Conservation (phyloP, 495 filamentous ascomycete species). For the Penicillium riverlandense region DNA sequence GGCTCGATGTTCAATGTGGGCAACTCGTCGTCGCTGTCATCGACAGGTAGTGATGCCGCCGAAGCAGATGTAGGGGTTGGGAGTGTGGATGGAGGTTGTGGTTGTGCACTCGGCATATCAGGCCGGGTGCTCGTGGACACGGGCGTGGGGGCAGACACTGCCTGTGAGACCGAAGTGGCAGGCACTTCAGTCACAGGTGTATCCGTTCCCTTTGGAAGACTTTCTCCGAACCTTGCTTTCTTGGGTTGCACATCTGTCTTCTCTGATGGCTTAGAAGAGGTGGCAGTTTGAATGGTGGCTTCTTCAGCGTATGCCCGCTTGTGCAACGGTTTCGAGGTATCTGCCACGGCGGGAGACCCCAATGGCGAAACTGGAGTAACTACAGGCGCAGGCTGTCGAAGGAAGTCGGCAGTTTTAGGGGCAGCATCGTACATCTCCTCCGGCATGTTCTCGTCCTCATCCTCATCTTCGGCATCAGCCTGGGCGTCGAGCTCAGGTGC, state of each 20-base stretch:
- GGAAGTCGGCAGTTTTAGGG: constrained; percentile 17
- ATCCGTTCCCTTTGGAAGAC: neutral
- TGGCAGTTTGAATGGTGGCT: constrained; percentile 2
- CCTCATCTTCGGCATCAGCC: constrained; percentile 27
- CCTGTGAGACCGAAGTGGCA: neutral
- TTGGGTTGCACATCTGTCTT: constrained; percentile 18
- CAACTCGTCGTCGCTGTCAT: constrained; percentile 44
- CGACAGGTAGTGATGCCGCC: constrained; percentile 13
- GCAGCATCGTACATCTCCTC: constrained; percentile 7
- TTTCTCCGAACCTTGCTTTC: constrained; percentile 26
- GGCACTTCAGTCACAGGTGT: constrained; percentile 1
- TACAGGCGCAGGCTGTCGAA: constrained; percentile 16
- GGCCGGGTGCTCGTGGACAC: neutral
- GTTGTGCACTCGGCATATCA: constrained; percentile 5
- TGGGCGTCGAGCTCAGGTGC: constrained; percentile 21
- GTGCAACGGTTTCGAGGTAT: constrained; percentile 9
- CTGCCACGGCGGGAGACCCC: constrained; percentile 1
- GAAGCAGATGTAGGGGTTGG: constrained; percentile 3
- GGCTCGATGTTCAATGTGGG: constrained; percentile 41
- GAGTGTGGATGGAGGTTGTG: constrained; percentile 4
- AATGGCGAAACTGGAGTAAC: constrained; percentile 10
- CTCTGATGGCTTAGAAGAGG: neutral
- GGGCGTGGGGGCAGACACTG: constrained; percentile 1
- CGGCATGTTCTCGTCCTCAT: constrained; percentile 33
- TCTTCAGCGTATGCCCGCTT: constrained; percentile 32